A percentile compares a stretch with the other conserved stretches of the same genome.
These are phyloP conservation scores for Daldinia bambusicola DNA, from an alignment of 495 filamentous ascomycete genomes.

Conservation along the genomic window DNA sequence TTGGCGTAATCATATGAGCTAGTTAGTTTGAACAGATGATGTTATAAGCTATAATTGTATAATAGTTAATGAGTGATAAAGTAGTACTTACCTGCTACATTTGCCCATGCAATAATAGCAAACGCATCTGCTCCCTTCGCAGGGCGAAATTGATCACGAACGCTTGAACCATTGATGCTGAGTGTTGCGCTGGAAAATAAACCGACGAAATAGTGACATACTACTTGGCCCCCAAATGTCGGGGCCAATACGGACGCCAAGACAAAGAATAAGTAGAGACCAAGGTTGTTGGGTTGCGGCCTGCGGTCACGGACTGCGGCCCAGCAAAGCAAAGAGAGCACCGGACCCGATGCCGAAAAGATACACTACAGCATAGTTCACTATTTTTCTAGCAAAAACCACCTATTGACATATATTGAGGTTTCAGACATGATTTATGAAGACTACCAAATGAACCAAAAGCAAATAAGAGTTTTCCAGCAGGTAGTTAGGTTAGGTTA, in stretches of 20 bases:
- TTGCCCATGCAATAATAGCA: conserved; percentile 49
- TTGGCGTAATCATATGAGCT: conserved; percentile 49
- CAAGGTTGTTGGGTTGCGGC: conserved; percentile 51
- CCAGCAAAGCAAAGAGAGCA: conserved; percentile 49
- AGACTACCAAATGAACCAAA: too few species aligned
- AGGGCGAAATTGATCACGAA: conserved; percentile 48
- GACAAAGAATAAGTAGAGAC: conserved; percentile 49
- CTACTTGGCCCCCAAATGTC: conserved; percentile 46
- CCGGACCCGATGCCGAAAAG: conserved; percentile 48
- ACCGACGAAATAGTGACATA: conserved; percentile 50
- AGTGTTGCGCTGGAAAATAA: conserved; percentile 48
- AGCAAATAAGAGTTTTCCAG: too few species aligned
- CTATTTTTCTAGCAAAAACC: background rate
- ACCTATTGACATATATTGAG: background rate
- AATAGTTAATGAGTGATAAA: too few species aligned
- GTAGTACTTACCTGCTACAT: conserved; percentile 47
- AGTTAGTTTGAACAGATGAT: background rate
- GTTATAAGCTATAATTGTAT: too few species aligned
- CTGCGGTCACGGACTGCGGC: conserved; percentile 52
- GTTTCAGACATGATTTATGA: too few species aligned
- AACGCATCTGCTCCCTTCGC: conserved; percentile 49
- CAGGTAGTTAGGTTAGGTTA: too few species aligned
- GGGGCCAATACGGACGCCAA: conserved; percentile 46
- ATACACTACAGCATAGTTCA: conserved; percentile 14
- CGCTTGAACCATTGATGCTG: conserved; percentile 49